Conservation (phyloP, 306 rosid genomes). For the Fagus sylvatica region DNA sequence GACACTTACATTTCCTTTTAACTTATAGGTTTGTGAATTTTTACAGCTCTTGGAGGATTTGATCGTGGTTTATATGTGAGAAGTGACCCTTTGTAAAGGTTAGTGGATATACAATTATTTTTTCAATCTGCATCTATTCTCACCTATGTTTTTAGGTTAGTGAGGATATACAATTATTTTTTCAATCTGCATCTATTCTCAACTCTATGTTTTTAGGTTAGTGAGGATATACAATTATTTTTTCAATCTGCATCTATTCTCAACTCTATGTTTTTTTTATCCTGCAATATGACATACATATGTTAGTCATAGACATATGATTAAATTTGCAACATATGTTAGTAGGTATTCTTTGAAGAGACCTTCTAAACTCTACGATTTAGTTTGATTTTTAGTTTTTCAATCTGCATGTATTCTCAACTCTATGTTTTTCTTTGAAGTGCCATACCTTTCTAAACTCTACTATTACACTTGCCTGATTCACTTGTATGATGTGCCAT, state of each 20-base stretch:
- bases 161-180: neutral
- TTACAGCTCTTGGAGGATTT: slow-evolving; percentile 84
- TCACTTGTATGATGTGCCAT: neutral
- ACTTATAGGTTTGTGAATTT: slow-evolving; percentile 8
- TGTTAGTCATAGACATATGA: neutral
- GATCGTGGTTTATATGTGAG: slow-evolving; percentile 80
- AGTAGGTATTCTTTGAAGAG: neutral
- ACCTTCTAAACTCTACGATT: too few relatives aligned
- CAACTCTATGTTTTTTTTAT: neutral
- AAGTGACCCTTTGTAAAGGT: slow-evolving; percentile 73
- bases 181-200: neutral
- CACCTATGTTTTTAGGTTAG: too few relatives aligned
- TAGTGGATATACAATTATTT: too few relatives aligned
- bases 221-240: too few relatives aligned
- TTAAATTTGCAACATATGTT: neutral
- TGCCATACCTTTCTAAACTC: too few relatives aligned
- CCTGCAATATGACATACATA: neutral
- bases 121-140: too few relatives aligned
- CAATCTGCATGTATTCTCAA: too few relatives aligned
- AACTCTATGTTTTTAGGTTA: neutral
- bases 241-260: too few relatives aligned
- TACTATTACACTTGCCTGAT: neutral
- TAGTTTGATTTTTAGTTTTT: too few relatives aligned
- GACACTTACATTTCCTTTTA: slow-evolving; percentile 4
- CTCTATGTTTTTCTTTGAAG: too few relatives aligned